Conservation (phyloP, 1,284 basidiomycete species). For the Coniophora puteana region DNA sequence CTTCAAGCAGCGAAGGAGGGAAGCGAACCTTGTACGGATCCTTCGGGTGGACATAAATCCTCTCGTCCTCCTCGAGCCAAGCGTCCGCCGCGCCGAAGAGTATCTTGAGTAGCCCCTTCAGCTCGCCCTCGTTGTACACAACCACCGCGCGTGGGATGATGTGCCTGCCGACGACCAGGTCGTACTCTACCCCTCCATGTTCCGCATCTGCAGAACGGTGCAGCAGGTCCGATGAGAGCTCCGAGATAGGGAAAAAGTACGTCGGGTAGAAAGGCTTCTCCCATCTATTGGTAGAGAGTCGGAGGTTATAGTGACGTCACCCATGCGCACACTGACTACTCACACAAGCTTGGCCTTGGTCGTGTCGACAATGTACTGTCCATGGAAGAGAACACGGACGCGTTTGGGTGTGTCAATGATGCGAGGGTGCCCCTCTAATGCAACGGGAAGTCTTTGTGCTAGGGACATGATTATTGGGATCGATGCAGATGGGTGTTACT, state of each 20-base stretch:
- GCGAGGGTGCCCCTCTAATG: no score
- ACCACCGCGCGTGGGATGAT: conserved; percentile 39
- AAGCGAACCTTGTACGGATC: conserved; percentile 63
- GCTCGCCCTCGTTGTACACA: conserved; percentile 32
- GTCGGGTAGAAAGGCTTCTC: conserved; percentile 47
- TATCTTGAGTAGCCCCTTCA: conserved; percentile 47
- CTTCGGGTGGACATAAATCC: conserved; percentile 57
- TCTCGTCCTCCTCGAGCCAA: conserved; percentile 69
- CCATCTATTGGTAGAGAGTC: conserved; percentile 43
- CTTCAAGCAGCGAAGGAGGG: conserved; percentile 1
- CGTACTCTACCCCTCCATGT: conserved; percentile 35
- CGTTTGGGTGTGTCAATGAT: conserved; percentile 46
- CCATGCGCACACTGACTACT: conserved; percentile 20
- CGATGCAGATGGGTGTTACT: no score
- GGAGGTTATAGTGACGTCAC: background rate
- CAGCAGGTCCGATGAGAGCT: conserved; percentile 37
- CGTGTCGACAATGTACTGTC: conserved; percentile 52
- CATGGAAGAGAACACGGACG: conserved; percentile 49
- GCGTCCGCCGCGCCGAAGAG: conserved; percentile 49
- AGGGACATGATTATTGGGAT: no score
- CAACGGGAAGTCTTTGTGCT: no score
- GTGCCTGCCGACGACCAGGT: conserved; percentile 41
- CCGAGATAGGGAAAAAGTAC: conserved; percentile 49
- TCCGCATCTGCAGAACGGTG: conserved; percentile 26
- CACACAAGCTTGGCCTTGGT: conserved; percentile 55